Evolutionary conservation across 176 grass and related monocot genomes (phyloP).

Genomic region (Eremochloa ophiuroides): DNA sequence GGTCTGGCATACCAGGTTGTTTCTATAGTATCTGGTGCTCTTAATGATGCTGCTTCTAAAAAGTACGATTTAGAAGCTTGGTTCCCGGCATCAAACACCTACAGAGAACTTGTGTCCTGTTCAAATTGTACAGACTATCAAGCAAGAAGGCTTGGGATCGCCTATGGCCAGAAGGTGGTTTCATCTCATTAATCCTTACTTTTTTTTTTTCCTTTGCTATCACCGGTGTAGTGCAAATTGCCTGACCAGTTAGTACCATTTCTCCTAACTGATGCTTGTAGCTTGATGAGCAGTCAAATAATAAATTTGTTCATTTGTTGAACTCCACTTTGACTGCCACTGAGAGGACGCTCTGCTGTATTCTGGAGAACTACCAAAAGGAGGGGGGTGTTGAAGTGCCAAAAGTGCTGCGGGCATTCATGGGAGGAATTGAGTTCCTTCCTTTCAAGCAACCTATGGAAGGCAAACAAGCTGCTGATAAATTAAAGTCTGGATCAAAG

Average conservation of each 20-base stretch:
- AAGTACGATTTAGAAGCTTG: slow-evolving; percentile 94
- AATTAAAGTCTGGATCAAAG: slow-evolving; percentile 27
- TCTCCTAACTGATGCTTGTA: slow-evolving; percentile 3
- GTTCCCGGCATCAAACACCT: slow-evolving; percentile 86
- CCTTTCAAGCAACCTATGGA: slow-evolving; percentile 56
- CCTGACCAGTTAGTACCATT: not conserved
- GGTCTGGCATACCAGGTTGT: slow-evolving; percentile 81
- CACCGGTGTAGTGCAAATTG: not conserved
- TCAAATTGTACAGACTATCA: slow-evolving; percentile 96
- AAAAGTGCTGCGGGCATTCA: slow-evolving; percentile 51
- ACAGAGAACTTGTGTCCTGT: slow-evolving; percentile 82
- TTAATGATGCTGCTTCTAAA: slow-evolving; percentile 90
- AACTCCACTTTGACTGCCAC: slow-evolving; percentile 90
- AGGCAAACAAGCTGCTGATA: slow-evolving; percentile 40
- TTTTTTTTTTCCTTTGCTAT: too few relatives aligned
- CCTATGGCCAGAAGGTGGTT: slow-evolving; percentile 56
- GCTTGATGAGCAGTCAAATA: slow-evolving; percentile 55
- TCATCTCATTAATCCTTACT: too few relatives aligned
- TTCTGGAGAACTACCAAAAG: slow-evolving; percentile 70
- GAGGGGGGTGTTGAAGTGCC: slow-evolving; percentile 70
- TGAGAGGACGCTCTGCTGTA: slow-evolving; percentile 80
- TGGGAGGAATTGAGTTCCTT: slow-evolving; percentile 63
- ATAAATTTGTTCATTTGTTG: slow-evolving; percentile 78
- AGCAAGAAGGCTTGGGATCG: slow-evolving; percentile 75
- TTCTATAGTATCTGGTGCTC: slow-evolving; percentile 73